These are phyloP conservation scores for Penicillium herquei DNA, from an alignment of 495 filamentous ascomycete species.

Conservation along the genomic window DNA sequence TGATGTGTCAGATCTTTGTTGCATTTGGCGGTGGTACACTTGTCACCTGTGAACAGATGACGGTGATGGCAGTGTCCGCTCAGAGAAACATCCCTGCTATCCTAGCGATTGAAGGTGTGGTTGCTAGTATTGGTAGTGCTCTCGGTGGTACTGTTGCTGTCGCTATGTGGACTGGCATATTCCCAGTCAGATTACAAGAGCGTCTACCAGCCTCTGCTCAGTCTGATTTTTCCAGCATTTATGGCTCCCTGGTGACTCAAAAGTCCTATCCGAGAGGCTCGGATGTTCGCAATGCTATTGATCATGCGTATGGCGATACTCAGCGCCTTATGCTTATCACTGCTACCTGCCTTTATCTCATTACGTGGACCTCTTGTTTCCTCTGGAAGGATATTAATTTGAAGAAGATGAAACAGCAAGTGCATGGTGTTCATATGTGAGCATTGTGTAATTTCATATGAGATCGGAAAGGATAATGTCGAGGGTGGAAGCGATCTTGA, in stretches of 20 bases:
- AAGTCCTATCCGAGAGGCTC: constrained; percentile 48
- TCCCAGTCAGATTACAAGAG: constrained; percentile 49
- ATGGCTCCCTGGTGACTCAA: constrained; percentile 44
- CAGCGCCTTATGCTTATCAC: constrained; percentile 54
- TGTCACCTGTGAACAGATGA: constrained; percentile 60
- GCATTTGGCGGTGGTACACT: constrained; percentile 56
- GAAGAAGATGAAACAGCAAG: constrained; percentile 9
- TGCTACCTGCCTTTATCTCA: constrained; percentile 7
- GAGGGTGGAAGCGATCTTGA: not conserved
- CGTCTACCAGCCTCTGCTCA: constrained; percentile 48
- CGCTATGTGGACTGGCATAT: constrained; percentile 61
- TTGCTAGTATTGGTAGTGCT: constrained; percentile 58
- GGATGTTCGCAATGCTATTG: constrained; percentile 48
- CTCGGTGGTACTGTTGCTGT: constrained; percentile 58
- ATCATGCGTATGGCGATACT: constrained; percentile 51
- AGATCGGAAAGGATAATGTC: not conserved
- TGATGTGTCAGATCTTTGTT: constrained; percentile 71
- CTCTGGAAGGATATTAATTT: constrained; percentile 10
- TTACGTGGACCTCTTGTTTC: constrained; percentile 7
- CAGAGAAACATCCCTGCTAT: constrained; percentile 63
- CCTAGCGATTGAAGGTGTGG: constrained; percentile 58
- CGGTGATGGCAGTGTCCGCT: constrained; percentile 58
- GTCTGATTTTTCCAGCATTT: constrained; percentile 43
- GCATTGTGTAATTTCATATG: not conserved
- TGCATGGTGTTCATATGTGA: constrained; percentile 1